Percentiles rank a stretch among this genome's conserved stretches.
phyloP scores from a whole-genome alignment of 805 yeast species.

The Metschnikowia reukaufii region DNA sequence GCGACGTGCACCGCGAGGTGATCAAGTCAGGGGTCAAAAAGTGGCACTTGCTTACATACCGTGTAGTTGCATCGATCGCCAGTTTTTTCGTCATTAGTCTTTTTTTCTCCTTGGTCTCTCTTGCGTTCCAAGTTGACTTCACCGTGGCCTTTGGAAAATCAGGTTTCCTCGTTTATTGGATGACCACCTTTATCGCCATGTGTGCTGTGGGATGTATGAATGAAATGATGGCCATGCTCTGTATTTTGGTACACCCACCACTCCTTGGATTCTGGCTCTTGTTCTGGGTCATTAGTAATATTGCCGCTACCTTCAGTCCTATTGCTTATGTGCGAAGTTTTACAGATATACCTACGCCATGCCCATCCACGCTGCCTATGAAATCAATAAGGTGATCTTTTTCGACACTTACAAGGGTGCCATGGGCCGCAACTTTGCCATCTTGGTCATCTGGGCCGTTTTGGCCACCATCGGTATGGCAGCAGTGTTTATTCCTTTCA shows the following conservation, averaged over 20 bases:
- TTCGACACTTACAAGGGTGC: slow-evolving; percentile 56
- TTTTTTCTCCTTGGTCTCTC: slow-evolving; percentile 57
- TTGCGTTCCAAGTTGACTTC: slow-evolving; percentile 67
- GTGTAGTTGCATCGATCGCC: slow-evolving; percentile 50
- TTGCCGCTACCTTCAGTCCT: slow-evolving; percentile 68
- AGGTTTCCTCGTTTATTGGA: slow-evolving; percentile 77
- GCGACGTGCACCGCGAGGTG: slow-evolving; percentile 50
- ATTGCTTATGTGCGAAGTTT: slow-evolving; percentile 56
- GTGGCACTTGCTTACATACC: slow-evolving; percentile 49
- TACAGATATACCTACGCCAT: slow-evolving; percentile 65
- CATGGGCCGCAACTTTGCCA: slow-evolving; percentile 60
- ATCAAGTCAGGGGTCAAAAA: slow-evolving; percentile 45
- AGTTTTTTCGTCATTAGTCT: slow-evolving; percentile 60
- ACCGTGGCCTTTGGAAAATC: slow-evolving; percentile 58
- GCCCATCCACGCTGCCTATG: slow-evolving; percentile 69
- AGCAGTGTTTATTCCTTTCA: slow-evolving; percentile 43
- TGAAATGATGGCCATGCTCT: slow-evolving; percentile 59
- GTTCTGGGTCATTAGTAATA: slow-evolving; percentile 66
- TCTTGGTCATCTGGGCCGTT: slow-evolving; percentile 61
- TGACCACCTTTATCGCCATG: slow-evolving; percentile 66
- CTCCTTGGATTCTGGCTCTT: slow-evolving; percentile 69
- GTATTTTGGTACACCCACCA: slow-evolving; percentile 59
- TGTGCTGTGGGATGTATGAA: slow-evolving; percentile 74
- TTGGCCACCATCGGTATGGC: slow-evolving; percentile 47
- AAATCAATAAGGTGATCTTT: slow-evolving; percentile 58